Percentiles rank a stretch among this genome's conserved stretches.
These are phyloP conservation scores for Helminthosporium solani DNA, from an alignment of 2,329 filamentous ascomycete genomes.

Conservation along the genomic window DNA sequence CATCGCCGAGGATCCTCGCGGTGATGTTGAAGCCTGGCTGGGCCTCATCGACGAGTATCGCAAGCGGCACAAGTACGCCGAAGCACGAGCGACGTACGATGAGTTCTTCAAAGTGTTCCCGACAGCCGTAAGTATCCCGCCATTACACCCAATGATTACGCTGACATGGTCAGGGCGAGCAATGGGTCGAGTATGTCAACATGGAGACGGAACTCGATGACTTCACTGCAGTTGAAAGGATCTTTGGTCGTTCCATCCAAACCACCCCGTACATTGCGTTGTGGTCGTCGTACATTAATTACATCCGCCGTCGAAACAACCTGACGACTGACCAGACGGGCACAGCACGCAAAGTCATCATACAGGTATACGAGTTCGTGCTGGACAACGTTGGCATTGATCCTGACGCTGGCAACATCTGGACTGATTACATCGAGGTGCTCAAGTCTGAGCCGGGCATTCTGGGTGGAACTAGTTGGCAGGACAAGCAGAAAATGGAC, in stretches of 20 bases:
- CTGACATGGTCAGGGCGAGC: constrained; percentile 72
- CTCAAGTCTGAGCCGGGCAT: constrained; percentile 84
- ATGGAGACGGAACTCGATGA: constrained; percentile 90
- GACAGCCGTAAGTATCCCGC: constrained; percentile 70
- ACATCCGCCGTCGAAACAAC: constrained; percentile 88
- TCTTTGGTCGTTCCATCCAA: constrained; percentile 79
- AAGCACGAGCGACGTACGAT: constrained; percentile 77
- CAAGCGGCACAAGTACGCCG: constrained; percentile 77
- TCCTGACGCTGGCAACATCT: constrained; percentile 83
- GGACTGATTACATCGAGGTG: constrained; percentile 94
- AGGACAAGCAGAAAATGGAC: constrained; percentile 98
- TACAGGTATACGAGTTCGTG: constrained; percentile 88
- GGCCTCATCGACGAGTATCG: constrained; percentile 82
- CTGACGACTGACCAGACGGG: constrained; percentile 76
- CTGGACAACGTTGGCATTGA: constrained; percentile 88
- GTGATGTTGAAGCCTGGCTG: constrained; percentile 90
- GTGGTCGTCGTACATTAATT: constrained; percentile 93
- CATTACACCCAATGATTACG: constrained; percentile 7
- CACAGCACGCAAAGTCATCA: constrained; percentile 74
- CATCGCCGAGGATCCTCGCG: constrained; percentile 87
- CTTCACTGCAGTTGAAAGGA: constrained; percentile 73
- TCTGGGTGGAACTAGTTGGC: constrained; percentile 84
- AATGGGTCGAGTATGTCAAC: constrained; percentile 85
- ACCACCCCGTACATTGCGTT: constrained; percentile 79
- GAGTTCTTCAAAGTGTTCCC: constrained; percentile 88